A percentile compares a stretch with the other conserved stretches of the same genome.
phyloP scores from a whole-genome alignment of 345 rosid genomes.

The Gossypium anomalum region DNA sequence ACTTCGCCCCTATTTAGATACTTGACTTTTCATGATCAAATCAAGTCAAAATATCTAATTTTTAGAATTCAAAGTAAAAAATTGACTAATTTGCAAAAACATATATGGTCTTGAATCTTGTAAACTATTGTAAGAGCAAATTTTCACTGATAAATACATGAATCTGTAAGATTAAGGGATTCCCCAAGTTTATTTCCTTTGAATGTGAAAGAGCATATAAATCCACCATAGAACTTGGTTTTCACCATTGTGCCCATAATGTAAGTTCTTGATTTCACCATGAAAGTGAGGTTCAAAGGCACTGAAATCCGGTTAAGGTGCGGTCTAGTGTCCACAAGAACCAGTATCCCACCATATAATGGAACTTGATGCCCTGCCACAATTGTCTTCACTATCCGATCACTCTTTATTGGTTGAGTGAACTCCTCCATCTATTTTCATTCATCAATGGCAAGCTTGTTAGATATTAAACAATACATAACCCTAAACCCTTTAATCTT shows the following conservation, averaged over 20 bases:
- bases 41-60: too few relatives aligned
- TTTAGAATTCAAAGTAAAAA: too few relatives aligned
- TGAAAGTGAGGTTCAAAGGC: slow-evolving; percentile 74
- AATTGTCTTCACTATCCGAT: slow-evolving; percentile 34
- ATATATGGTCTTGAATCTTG: too few relatives aligned
- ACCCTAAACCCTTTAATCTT: too few relatives aligned
- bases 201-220: slow-evolving; percentile 60
- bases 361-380: slow-evolving; percentile 75
- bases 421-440: slow-evolving; percentile 63
- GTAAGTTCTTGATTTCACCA: slow-evolving; percentile 69
- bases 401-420: slow-evolving; percentile 51
- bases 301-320: slow-evolving; percentile 39
- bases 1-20: too few relatives aligned
- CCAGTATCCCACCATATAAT: slow-evolving; percentile 66
- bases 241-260: slow-evolving; percentile 62
- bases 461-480: background rate
- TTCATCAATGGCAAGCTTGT: background rate
- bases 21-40: too few relatives aligned
- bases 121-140: too few relatives aligned
- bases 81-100: too few relatives aligned
- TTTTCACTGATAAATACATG: slow-evolving; percentile 42
- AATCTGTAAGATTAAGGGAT: slow-evolving; percentile 40
- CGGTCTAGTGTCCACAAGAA: slow-evolving; percentile 28
- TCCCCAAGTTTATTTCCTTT: slow-evolving; percentile 54
- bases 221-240: slow-evolving; percentile 48